Conservation (phyloP, 2,329 filamentous ascomycete species). For the Hymenoscyphus albidus region DNA sequence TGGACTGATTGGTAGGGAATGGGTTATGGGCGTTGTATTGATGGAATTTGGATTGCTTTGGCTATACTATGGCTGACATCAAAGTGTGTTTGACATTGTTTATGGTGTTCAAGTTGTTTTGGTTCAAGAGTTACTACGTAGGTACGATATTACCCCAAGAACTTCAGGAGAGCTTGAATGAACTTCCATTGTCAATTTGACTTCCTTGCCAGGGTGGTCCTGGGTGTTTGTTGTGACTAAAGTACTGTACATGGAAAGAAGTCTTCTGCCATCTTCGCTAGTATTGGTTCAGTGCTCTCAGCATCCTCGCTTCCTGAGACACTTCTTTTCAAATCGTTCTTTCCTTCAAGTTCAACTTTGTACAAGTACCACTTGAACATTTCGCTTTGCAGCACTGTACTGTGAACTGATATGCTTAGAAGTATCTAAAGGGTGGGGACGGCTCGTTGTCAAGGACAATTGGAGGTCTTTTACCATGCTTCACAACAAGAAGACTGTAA, state of each 20-base stretch:
- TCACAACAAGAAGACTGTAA: too few species aligned
- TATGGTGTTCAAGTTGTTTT: background rate
- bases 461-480: too few species aligned
- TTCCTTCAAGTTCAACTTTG: background rate
- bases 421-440: background rate
- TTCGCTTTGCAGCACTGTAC: background rate
- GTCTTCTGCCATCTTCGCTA: too few species aligned
- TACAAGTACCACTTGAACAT: background rate
- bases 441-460: too few species aligned
- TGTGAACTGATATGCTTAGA: background rate
- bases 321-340: background rate
- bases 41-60: background rate
- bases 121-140: too few species aligned
- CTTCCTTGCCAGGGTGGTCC: too few species aligned
- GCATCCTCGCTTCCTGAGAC: background rate
- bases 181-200: too few species aligned
- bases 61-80: background rate
- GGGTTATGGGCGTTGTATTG: background rate
- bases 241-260: too few species aligned
- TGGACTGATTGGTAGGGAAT: background rate
- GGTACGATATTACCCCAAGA: too few species aligned
- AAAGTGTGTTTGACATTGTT: too few species aligned
- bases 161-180: too few species aligned
- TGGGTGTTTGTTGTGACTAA: too few species aligned
- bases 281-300: background rate